Percentiles rank a stretch among this genome's conserved stretches.
Conservation (phyloP, 2,329 filamentous ascomycete species). For the Boeremia lycopersici region DNA sequence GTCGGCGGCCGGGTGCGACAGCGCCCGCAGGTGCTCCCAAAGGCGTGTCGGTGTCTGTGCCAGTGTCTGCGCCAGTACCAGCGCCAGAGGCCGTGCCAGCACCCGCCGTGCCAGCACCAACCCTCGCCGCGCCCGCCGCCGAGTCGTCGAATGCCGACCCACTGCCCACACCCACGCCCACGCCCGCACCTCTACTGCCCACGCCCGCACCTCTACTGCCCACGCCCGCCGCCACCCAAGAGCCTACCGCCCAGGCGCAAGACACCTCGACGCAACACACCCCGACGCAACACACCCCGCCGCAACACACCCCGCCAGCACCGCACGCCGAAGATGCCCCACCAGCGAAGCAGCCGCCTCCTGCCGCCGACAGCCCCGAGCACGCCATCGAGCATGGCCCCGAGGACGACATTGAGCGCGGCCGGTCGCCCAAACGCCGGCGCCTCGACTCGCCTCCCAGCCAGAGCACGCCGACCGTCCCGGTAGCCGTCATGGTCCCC, state of each 20-base stretch:
- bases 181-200: neutral
- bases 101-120: too few species aligned
- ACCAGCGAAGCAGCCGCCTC: neutral
- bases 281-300: neutral
- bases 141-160: conserved; percentile 5
- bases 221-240: conserved; percentile 35
- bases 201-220: conserved; percentile 13
- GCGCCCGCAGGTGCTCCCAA: conserved; percentile 22
- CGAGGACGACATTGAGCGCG: conserved; percentile 16
- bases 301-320: neutral
- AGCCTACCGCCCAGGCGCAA: conserved; percentile 1
- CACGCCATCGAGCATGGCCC: neutral
- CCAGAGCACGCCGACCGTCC: conserved; percentile 1
- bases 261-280: neutral
- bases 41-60: too few species aligned
- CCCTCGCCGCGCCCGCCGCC: too few species aligned
- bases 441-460: conserved; percentile 21
- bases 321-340: neutral
- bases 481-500: conserved; percentile 11
- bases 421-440: conserved; percentile 30
- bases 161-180: too few species aligned
- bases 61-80: neutral
- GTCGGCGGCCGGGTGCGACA: conserved; percentile 49
- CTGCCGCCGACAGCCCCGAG: neutral
- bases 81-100: too few species aligned